Evolutionary conservation across 139 green algal species (phyloP).

Genomic region (Auxenochlorella protothecoides): DNA sequence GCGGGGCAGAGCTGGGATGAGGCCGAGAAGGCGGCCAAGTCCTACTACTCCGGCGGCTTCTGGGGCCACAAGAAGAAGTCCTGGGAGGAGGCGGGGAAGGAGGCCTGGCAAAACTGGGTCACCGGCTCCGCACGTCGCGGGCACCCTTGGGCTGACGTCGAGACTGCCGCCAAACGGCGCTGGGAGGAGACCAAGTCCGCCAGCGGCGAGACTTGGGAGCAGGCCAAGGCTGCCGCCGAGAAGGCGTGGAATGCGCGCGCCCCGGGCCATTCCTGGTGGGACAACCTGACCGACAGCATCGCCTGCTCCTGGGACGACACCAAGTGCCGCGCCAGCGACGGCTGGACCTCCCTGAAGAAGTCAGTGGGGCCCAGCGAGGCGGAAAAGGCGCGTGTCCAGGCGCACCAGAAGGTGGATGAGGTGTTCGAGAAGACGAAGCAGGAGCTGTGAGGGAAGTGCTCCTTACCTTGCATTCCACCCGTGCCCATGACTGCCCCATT

Average conservation of each 20-base stretch:
- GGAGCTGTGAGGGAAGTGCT: slow-evolving; percentile 11
- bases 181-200: slow-evolving; percentile 8
- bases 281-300: slow-evolving; percentile 6
- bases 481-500: too few species aligned
- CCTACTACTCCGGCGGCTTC: background rate
- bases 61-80: background rate
- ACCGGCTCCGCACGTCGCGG: background rate
- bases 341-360: background rate
- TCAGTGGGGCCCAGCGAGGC: background rate
- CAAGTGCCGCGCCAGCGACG: slow-evolving; percentile 11
- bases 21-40: slow-evolving; percentile 3
- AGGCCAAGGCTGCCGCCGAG: background rate
- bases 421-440: slow-evolving; percentile 13
- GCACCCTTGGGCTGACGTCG: background rate
- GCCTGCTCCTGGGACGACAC: slow-evolving; percentile 15
- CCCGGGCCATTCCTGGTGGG: slow-evolving; percentile 2
- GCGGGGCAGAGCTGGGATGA: slow-evolving; percentile 19
- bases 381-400: background rate
- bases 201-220: slow-evolving; percentile 9
- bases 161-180: background rate
- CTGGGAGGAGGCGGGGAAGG: background rate
- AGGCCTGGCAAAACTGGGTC: background rate
- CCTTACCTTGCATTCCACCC: too few species aligned
- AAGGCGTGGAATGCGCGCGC: background rate
- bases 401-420: slow-evolving; percentile 16